Conservation (phyloP, 768 basidiomycete genomes). For the Boletus sp. region DNA sequence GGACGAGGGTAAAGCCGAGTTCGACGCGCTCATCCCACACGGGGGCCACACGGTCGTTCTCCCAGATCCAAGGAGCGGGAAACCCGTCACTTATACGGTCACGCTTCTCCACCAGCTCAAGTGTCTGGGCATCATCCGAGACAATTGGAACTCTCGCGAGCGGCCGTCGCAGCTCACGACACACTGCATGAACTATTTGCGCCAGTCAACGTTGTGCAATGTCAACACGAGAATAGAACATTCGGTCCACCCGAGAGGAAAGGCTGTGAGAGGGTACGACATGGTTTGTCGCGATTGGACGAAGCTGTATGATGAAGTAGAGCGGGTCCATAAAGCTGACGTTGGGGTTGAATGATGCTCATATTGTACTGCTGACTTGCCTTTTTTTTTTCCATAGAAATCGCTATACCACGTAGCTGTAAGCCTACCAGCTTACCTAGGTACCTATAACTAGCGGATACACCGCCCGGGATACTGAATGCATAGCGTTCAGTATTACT, state of each 20-base stretch:
- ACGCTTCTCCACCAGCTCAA: constrained; percentile 1
- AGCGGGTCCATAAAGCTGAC: background rate
- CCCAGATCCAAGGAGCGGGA: constrained; percentile 3
- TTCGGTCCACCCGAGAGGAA: constrained; percentile 5
- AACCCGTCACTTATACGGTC: constrained; percentile 11
- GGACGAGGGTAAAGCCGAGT: constrained; percentile 3
- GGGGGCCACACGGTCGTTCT: constrained; percentile 5
- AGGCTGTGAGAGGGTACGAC: constrained; percentile 10
- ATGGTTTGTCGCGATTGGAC: constrained; percentile 13
- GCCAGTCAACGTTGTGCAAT: constrained; percentile 11
- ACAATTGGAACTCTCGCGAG: constrained; percentile 1
- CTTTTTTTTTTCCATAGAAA: no score
- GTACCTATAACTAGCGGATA: no score
- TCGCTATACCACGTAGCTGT: no score
- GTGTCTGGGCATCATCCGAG: constrained; percentile 8
- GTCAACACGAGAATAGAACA: constrained; percentile 13
- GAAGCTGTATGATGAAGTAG: constrained; percentile 7
- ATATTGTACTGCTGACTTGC: background rate
- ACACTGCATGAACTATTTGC: background rate
- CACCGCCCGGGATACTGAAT: no score
- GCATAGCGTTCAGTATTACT: no score
- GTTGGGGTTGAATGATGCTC: background rate
- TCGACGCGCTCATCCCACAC: constrained; percentile 10
- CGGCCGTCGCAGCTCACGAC: background rate
- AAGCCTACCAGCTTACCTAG: no score